Evolutionary conservation across 331 rosid genomes (phyloP), one percentile per base, ranked within the genome.

Genomic region (Spiraea crenata): DNA sequence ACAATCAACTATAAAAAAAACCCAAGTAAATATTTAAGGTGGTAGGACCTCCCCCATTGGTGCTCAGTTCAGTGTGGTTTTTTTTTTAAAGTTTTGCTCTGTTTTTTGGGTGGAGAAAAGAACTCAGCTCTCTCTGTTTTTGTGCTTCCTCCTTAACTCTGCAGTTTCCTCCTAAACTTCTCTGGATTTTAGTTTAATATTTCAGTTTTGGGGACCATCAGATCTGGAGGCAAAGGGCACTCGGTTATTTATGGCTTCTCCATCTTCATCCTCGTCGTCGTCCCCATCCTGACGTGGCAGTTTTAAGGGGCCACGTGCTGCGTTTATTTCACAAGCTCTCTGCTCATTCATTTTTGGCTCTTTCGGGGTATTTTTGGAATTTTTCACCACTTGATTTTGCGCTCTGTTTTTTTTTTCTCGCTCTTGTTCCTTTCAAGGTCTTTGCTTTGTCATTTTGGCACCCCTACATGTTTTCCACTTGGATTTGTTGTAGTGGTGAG

Each of bases 31-130:
- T 72, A 56, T 31, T 63, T 37, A 40, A 64, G 19, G 69, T 44
- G 61, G 70, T 58, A 20, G 56, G 45, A 89, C 98, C 96, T 89
- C 96, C 73, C 96, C 96, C 92, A 85, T 89, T 73, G 34, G 71
- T 54, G 7, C 5, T 5, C 5, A 42, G 46, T 44, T n/a, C 45
- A 69, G 55, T 17, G 55, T 41, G n/a, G n/a, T n/a, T n/a, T n/a
- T n/a, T 12, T 8, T 16, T 40, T 9, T 54, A 6, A 15, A 44
- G 74, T 31, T 35, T 57, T 40, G n/a, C 37, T 57, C 20, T 49
- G 60, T 39, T 45, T 70, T 45, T 47, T 47, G 38, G 45, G 9
- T 37, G 57, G 66, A 34, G 66, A 39, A 41, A 52, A 44, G 42
- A 51, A 63, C 16, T 68, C 50, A 7, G 40, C 57, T 31, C 16